Base-by-base conservation (phyloP, 164 flowering plant species). In the Aristolochia californica region DNA sequence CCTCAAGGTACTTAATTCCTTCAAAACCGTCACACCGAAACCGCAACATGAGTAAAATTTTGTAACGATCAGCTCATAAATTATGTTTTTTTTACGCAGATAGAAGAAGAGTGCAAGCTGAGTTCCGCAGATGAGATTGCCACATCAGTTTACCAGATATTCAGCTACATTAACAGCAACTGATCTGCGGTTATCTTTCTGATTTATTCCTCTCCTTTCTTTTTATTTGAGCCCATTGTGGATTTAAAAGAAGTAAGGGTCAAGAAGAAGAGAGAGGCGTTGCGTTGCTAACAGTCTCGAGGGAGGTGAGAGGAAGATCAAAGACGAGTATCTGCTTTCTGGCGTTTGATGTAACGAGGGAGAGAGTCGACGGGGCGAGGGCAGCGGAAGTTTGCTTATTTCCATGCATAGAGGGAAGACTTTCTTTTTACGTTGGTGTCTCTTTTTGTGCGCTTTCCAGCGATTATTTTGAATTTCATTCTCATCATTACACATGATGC, bases 81-180 rank as follows among this genome's bases (percentile, higher is more conserved):
- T 28, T 28, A 14, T 13, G 2, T 24, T 53, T 53, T n/a, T 13
- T 13, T 11, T 15, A 11, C 57, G 66, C 78, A 84, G 90, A 75
- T 75, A 43, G 90, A 84, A 63, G 90, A 84, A 11, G 83, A 67
- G 1, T 81, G 86, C 64, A 72, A 66, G 67, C 67, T 81, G 12
- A 69, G 74, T 59, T 70, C 86, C 51, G 83, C 77, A 5, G 84
- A 79, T 44, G 83, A 78, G 71, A 74, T 84, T 28, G 80, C 75
- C 48, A 61, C 68, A 26, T 73, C 80, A n/a, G 84, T 80, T 45
- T 78, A 77, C 68, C 78, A 80, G 58, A 68, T 81, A 56, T 75
- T 83, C 64, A 68, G 67, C 57, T 55, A 24, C 38, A 25, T 57
- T 4, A 43, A 45, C 9, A 24, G 60, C 34, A 25, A 24, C 60